Evolutionary conservation across 1,284 basidiomycete species (phyloP).

Genomic region (Austroboletus olivaceoglutinosus): DNA sequence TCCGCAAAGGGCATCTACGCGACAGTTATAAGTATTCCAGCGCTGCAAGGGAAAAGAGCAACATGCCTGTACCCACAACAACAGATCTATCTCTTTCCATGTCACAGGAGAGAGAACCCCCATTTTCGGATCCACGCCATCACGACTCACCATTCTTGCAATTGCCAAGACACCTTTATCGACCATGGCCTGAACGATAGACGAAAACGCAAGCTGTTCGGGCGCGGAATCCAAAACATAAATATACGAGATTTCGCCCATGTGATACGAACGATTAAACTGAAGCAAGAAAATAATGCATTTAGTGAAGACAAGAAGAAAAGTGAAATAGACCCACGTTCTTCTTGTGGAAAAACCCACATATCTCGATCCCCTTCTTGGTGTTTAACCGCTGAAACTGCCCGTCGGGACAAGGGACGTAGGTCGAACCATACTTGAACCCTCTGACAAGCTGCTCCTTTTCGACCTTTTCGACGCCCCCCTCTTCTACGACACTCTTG

Average conservation of each 20-base stretch:
- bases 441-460: slow-evolving; percentile 78
- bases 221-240: slow-evolving; percentile 72
- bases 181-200: slow-evolving; percentile 80
- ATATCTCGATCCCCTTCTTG: slow-evolving; percentile 82
- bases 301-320: not conserved
- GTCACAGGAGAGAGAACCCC: slow-evolving; percentile 68
- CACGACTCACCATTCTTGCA: slow-evolving; percentile 74
- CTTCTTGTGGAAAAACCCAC: slow-evolving; percentile 73
- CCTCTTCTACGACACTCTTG: slow-evolving; percentile 32
- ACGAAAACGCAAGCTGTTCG: slow-evolving; percentile 83
- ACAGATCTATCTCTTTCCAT: slow-evolving; percentile 69
- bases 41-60: not conserved
- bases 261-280: slow-evolving; percentile 78
- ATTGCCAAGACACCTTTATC: slow-evolving; percentile 69
- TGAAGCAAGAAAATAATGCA: slow-evolving; percentile 28
- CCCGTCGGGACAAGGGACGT: slow-evolving; percentile 81
- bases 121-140: slow-evolving; percentile 81
- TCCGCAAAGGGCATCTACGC: slow-evolving; percentile 90
- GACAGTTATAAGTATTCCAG: not conserved
- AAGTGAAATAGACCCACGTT: slow-evolving; percentile 47
- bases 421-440: slow-evolving; percentile 91
- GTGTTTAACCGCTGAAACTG: slow-evolving; percentile 72
- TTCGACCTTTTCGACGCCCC: slow-evolving; percentile 52
- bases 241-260: slow-evolving; percentile 88
- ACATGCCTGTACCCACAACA: slow-evolving; percentile 78